Percentiles rank a stretch among this genome's conserved stretches.
These are phyloP conservation scores for Arxiozyma telluris DNA, from an alignment of 1,139 yeast genomes.

Conservation along the genomic window DNA sequence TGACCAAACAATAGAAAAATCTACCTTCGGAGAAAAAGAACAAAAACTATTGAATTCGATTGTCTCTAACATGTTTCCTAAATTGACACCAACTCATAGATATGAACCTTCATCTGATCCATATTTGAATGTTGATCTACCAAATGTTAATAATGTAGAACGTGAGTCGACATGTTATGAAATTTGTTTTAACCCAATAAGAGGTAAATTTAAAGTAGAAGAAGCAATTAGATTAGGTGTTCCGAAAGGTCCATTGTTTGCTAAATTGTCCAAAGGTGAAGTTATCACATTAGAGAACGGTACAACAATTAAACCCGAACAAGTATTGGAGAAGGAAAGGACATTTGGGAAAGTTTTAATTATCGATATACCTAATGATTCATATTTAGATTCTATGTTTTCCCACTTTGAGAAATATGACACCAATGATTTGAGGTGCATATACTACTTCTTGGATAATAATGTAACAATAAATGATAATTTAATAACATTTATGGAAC, in stretches of 20 bases:
- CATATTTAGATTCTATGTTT: conserved; percentile 35
- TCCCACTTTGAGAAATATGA: conserved; percentile 26
- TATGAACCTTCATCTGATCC: conserved; percentile 31
- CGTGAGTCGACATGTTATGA: conserved; percentile 48
- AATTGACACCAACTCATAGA: conserved; percentile 23
- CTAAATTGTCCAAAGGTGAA: conserved; percentile 52
- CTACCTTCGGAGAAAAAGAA: background rate
- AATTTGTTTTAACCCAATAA: conserved; percentile 52
- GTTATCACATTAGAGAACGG: conserved; percentile 55
- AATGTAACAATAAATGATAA: conserved; percentile 42
- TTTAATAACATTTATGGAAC: conserved; percentile 36
- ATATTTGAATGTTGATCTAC: conserved; percentile 31
- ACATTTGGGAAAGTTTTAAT: conserved; percentile 53
- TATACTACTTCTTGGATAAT: conserved; percentile 71
- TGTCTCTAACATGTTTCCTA: conserved; percentile 40
- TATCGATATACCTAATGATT: conserved; percentile 59
- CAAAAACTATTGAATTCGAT: conserved; percentile 18
- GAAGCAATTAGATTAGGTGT: conserved; percentile 65
- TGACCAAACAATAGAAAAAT: too few species aligned
- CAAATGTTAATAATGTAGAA: conserved; percentile 15
- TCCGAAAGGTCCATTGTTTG: conserved; percentile 53
- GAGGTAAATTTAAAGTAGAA: conserved; percentile 68
- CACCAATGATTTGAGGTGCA: conserved; percentile 38
- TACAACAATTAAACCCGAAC: conserved; percentile 49
- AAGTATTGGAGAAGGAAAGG: conserved; percentile 61